phyloP scores from a whole-genome alignment of 495 filamentous ascomycete genomes.

The Penicillium cinerascens region DNA sequence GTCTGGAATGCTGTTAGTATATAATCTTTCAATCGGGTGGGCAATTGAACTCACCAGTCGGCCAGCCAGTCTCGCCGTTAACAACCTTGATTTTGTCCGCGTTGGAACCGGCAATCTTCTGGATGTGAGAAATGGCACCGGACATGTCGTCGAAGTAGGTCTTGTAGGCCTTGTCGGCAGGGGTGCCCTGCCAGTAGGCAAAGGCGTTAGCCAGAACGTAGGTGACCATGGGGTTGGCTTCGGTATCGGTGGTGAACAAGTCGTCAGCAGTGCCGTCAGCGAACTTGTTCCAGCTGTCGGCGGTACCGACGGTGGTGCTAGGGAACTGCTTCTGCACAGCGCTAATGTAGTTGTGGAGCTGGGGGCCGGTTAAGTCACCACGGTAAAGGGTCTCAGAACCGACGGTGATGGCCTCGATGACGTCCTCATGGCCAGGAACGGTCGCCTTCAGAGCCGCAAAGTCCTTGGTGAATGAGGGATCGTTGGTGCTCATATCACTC shows the following conservation, averaged over 20 bases:
- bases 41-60: conserved; percentile 41
- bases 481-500: conserved; percentile 32
- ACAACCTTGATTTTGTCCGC: conserved; percentile 58
- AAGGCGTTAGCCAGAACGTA: conserved; percentile 79
- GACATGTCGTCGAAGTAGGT: conserved; percentile 74
- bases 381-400: conserved; percentile 78
- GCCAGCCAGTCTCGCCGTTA: conserved; percentile 77
- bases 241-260: conserved; percentile 51
- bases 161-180: conserved; percentile 57
- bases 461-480: conserved; percentile 61
- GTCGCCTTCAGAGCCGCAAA: conserved; percentile 54
- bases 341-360: conserved; percentile 62
- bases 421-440: conserved; percentile 50
- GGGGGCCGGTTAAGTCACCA: conserved; percentile 59
- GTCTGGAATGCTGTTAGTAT: conserved; percentile 21
- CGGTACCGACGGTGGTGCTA: conserved; percentile 64
- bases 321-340: conserved; percentile 54
- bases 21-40: background rate
- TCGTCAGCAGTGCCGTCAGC: conserved; percentile 67
- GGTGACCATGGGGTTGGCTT: conserved; percentile 43
- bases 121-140: conserved; percentile 67
- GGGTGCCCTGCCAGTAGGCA: conserved; percentile 75
- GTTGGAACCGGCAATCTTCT: conserved; percentile 52
- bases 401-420: conserved; percentile 72
- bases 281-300: conserved; percentile 81